Conservation (phyloP, 2,329 filamentous ascomycete species). For the Exophiala sideris region DNA sequence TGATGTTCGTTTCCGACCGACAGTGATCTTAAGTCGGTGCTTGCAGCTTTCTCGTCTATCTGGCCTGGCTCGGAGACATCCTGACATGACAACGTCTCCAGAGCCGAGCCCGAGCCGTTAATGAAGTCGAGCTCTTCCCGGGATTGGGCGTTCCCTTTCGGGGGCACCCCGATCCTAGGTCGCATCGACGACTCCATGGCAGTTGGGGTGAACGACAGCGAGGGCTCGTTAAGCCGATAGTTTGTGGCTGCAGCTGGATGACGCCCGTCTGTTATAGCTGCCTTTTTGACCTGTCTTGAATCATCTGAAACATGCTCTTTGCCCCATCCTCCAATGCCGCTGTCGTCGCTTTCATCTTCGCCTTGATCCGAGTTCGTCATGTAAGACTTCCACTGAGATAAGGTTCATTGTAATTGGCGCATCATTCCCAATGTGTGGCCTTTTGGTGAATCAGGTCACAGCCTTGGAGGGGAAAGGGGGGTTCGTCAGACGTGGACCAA, state of each 20-base stretch:
- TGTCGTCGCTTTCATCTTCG: constrained; percentile 5
- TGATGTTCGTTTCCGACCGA: neutral
- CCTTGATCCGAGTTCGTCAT: constrained; percentile 16
- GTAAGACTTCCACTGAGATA: neutral
- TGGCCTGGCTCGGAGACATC: neutral
- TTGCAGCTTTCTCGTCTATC: neutral
- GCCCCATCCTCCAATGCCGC: constrained; percentile 4
- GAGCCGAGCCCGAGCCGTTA: neutral
- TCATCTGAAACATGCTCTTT: neutral
- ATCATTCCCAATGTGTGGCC: constrained; percentile 8
- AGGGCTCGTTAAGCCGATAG: constrained; percentile 6
- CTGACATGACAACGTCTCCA: neutral
- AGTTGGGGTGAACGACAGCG: constrained; percentile 1
- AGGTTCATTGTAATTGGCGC: constrained; percentile 15
- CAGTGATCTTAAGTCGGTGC: neutral
- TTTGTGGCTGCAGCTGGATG: constrained; percentile 8
- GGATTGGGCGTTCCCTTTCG: constrained; percentile 6
- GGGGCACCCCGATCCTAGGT: constrained; percentile 1
- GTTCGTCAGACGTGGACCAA: constrained; percentile 2
- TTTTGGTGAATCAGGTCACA: neutral
- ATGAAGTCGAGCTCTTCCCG: constrained; percentile 3
- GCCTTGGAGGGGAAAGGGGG: neutral
- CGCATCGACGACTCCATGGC: constrained; percentile 7
- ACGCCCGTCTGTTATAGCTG: constrained; percentile 4
- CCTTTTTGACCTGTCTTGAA: constrained; percentile 1